A percentile compares a stretch with the other conserved stretches of the same genome.
Conservation (phyloP, 768 basidiomycete genomes). For the Dioszegia crocea region DNA sequence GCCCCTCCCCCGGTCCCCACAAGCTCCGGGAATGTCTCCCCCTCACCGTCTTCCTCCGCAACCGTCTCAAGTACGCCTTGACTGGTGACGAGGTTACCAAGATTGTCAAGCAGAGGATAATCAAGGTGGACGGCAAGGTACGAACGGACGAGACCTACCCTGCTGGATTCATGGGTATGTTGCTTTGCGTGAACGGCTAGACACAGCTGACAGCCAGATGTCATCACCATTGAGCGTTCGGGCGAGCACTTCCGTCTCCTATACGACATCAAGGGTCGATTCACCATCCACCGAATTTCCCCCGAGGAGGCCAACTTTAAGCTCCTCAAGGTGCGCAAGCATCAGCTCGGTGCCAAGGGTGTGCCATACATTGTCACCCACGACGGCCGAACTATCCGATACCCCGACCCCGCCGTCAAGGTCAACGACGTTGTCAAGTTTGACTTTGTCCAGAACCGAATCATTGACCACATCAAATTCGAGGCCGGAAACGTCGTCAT, state of each 20-base stretch:
- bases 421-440: slow-evolving; percentile 98
- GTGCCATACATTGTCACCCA: slow-evolving; percentile 98
- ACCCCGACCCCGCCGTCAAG: slow-evolving; percentile 90
- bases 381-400: slow-evolving; percentile 99
- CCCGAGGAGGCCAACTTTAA: slow-evolving; percentile 95
- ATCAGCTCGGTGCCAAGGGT: slow-evolving; percentile 85
- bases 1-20: slow-evolving; percentile 97
- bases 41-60: slow-evolving; percentile 93
- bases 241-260: slow-evolving; percentile 99
- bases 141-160: slow-evolving; percentile 96
- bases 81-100: slow-evolving; percentile 92
- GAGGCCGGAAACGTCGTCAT: slow-evolving; percentile 96
- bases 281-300: slow-evolving; percentile 99
- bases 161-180: slow-evolving; percentile 91
- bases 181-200: neutral
- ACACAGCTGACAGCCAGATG: slow-evolving; percentile 59
- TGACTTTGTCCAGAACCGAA: slow-evolving; percentile 91
- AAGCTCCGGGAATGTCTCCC: slow-evolving; percentile 98
- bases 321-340: slow-evolving; percentile 79
- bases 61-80: slow-evolving; percentile 98
- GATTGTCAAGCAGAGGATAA: slow-evolving; percentile 91
- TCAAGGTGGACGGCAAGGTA: slow-evolving; percentile 99
- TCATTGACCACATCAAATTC: slow-evolving; percentile 84
- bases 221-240: slow-evolving; percentile 94
- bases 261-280: slow-evolving; percentile 99